Conservation (phyloP, 208 protist genomes). For the Acanthamoeba royreba region DNA sequence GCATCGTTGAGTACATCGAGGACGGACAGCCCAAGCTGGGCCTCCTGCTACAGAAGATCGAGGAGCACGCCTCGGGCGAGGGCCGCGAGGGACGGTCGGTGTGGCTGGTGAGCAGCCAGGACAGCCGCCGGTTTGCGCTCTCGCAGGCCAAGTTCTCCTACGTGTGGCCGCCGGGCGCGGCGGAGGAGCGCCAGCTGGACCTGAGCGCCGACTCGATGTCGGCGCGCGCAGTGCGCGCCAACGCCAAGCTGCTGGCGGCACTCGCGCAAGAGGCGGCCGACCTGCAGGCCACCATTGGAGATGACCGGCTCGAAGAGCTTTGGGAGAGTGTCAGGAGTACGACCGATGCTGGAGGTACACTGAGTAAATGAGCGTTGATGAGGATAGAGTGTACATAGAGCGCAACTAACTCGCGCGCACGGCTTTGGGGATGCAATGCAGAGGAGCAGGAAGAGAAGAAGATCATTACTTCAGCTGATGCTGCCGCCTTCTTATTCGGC, state of each 20-base stretch:
- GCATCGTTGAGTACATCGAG: neutral
- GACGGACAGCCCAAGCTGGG: neutral
- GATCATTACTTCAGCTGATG: neutral
- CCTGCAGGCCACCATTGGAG: neutral
- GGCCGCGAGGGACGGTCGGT: neutral
- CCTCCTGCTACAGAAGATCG: neutral
- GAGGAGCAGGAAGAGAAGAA: neutral
- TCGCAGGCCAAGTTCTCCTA: slow-evolving; percentile 33
- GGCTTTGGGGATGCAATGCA: too few relatives aligned
- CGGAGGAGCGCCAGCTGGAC: neutral
- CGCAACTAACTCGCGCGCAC: too few relatives aligned
- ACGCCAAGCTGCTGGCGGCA: neutral
- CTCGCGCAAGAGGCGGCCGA: neutral
- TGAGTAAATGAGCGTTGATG: neutral
- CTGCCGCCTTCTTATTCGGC: neutral
- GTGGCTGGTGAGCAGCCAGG: slow-evolving; percentile 5
- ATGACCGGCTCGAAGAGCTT: neutral
- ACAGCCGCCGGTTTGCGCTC: neutral
- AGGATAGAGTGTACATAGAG: too few relatives aligned
- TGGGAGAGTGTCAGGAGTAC: neutral
- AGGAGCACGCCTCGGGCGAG: too few relatives aligned
- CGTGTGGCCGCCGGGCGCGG: neutral
- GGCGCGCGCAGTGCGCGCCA: neutral
- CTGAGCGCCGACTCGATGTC: neutral
- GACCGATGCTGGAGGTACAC: neutral